phyloP scores from a whole-genome alignment of 2,329 filamentous ascomycete species.

The Colletotrichum gloeosporioides region DNA sequence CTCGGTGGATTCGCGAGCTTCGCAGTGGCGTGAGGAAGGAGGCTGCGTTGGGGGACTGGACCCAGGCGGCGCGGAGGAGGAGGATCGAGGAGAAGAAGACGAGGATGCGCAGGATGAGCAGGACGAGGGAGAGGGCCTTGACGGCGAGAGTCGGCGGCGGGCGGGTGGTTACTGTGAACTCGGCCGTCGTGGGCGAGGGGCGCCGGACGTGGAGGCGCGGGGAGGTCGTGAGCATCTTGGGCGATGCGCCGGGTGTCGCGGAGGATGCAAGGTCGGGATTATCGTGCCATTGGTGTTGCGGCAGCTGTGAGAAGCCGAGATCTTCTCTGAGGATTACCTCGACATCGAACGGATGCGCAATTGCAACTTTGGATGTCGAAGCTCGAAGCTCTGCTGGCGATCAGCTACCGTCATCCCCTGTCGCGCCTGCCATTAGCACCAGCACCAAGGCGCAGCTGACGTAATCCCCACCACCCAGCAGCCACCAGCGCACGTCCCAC shows the following conservation, averaged over 20 bases:
- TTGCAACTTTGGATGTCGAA: background rate
- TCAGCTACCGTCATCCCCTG: background rate
- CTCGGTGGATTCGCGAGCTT: constrained; percentile 9
- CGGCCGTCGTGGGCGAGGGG: constrained; percentile 87
- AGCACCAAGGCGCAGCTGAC: background rate
- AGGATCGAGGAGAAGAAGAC: constrained; percentile 44
- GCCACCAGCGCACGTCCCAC: background rate
- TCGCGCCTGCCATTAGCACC: background rate
- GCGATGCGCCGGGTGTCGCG: background rate
- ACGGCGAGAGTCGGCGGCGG: constrained; percentile 57
- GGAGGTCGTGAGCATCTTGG: constrained; percentile 64
- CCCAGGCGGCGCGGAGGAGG: constrained; percentile 54
- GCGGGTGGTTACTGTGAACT: constrained; percentile 88
- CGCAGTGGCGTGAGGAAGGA: background rate
- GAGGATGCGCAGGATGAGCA: constrained; percentile 48
- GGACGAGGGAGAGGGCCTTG: constrained; percentile 48
- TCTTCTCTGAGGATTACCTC: too few species aligned
- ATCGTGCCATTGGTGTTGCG: background rate
- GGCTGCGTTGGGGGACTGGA: constrained; percentile 33
- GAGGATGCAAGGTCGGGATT: background rate
- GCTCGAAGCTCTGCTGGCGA: background rate
- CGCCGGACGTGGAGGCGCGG: constrained; percentile 68
- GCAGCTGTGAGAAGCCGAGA: background rate
- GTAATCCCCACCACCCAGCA: background rate
- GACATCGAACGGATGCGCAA: background rate